Conservation (phyloP, 106 monocot genomes). For the Vanilla planifolia region DNA sequence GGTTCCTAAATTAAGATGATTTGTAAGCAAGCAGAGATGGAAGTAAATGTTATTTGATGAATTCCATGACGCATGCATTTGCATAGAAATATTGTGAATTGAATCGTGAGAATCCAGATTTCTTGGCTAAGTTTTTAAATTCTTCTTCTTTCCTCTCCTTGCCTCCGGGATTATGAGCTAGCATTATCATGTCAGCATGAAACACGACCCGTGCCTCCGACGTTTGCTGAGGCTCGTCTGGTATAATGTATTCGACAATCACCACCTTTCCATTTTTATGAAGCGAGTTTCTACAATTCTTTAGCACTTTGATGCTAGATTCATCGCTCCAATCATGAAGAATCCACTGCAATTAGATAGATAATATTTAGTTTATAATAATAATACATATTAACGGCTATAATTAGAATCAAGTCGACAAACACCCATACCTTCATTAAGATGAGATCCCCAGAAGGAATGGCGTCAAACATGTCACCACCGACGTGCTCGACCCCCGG, state of each 20-base stretch:
- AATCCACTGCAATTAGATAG: slow-evolving; percentile 3
- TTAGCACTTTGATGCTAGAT: slow-evolving; percentile 6
- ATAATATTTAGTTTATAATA: not conserved
- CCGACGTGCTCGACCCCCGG: slow-evolving; percentile 39
- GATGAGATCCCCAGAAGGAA: slow-evolving; percentile 51
- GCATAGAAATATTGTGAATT: not conserved
- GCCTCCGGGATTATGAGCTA: slow-evolving; percentile 1
- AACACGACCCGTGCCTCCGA: not conserved
- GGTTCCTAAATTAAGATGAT: too few species aligned
- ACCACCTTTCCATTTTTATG: slow-evolving; percentile 11
- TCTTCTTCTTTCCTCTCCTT: slow-evolving; percentile 11
- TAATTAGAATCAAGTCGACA: not conserved
- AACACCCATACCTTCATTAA: slow-evolving; percentile 42
- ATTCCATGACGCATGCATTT: not conserved
- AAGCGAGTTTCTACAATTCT: slow-evolving; percentile 10
- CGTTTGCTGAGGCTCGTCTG: not conserved
- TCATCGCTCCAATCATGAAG: slow-evolving; percentile 23
- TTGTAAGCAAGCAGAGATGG: too few species aligned
- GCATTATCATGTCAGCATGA: slow-evolving; percentile 9
- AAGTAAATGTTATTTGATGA: too few species aligned
- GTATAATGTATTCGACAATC: slow-evolving; percentile 3
- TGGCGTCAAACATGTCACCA: slow-evolving; percentile 43
- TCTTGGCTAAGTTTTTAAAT: slow-evolving; percentile 1
- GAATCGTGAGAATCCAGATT: slow-evolving; percentile 3
- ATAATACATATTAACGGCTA: not conserved